Evolutionary conservation across 306 rosid genomes (phyloP), one percentile per base, ranked within the genome.

Genomic region (Dryas drummondii): DNA sequence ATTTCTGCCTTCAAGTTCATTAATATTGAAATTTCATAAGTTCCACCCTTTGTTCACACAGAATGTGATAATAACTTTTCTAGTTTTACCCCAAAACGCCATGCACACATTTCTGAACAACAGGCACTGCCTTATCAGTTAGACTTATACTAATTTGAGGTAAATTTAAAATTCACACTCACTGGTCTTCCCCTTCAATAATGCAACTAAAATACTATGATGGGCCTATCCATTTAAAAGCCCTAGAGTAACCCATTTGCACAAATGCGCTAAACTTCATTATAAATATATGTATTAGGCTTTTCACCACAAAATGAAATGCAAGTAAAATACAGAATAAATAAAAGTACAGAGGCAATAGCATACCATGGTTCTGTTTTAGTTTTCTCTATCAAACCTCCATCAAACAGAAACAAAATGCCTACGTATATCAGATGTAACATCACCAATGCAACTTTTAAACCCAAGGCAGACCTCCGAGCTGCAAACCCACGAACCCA

Each of bases 331-430:
- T 27, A 55, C 45, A 55, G 4, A 83, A 51, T 41, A 68, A 60
- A 61, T 15, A 15, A 37, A 46, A 27, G 1, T 37, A 17, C 0
- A 59, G 57, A 72, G 47, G 47, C 42, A 22, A 42, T 63, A 44
- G 70, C 88, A 74, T 88, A 92, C 99, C 93, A 90, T 7, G 97
- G 99, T 64, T 89, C 91, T 68, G 59, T 83, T 85, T 83, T 90
- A 67, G 96, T 87, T 59, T 79, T 86, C 77, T 89, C 90, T 22
- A 90, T 87, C 84, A 96, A 86, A 79, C 78, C 86, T 65, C 73
- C 89, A 81, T 92, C 96, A 66, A 96, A 82, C 55, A 89, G 83
- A 87, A 96, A 92, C 63, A 96, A 86, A 76, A 90, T 46, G 53
- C 87, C 92, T 1, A 40, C 92, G 75, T 87, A 92, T 66, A 87